phyloP scores from a whole-genome alignment of 371 early-diverging fungal genomes.

The Apophysomyces variabilis region DNA sequence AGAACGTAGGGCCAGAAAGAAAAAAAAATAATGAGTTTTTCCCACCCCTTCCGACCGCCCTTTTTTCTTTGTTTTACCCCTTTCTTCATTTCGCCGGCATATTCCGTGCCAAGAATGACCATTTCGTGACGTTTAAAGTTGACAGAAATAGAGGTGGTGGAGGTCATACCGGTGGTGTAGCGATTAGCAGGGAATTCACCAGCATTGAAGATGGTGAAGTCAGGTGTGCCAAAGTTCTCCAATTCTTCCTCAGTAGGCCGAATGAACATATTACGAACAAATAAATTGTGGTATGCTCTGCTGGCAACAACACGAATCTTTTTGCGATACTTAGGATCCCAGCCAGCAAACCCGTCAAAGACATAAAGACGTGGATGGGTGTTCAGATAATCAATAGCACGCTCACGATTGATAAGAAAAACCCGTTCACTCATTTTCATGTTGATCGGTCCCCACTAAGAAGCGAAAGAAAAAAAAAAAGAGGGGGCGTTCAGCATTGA shows the following conservation, averaged over 20 bases:
- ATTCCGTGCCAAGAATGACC: constrained; percentile 96
- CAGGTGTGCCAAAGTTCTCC: constrained; percentile 88
- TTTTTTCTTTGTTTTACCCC: constrained; percentile 60
- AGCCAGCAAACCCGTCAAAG: constrained; percentile 93
- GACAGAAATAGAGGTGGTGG: constrained; percentile 89
- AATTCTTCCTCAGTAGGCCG: constrained; percentile 92
- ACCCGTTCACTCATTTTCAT: constrained; percentile 85
- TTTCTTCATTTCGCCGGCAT: constrained; percentile 99
- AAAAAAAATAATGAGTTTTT: neutral
- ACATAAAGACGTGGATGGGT: constrained; percentile 93
- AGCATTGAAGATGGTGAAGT: constrained; percentile 97
- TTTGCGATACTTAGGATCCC: constrained; percentile 96
- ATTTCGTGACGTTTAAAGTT: constrained; percentile 81
- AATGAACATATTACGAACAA: constrained; percentile 98
- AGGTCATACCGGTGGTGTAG: constrained; percentile 96
- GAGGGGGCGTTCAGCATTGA: neutral
- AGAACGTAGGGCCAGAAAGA: constrained; percentile 6
- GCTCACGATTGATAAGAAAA: constrained; percentile 94
- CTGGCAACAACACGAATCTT: constrained; percentile 95
- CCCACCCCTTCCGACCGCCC: neutral
- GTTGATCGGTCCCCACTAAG: constrained; percentile 95
- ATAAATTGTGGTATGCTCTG: constrained; percentile 95
- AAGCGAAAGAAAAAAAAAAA: constrained; percentile 8
- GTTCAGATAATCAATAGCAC: constrained; percentile 96
- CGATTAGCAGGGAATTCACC: constrained; percentile 96